Evolutionary conservation across 805 yeast genomes (phyloP), one percentile per base, ranked within the genome.

Genomic region (Saccharomycopsis guyanensis): DNA sequence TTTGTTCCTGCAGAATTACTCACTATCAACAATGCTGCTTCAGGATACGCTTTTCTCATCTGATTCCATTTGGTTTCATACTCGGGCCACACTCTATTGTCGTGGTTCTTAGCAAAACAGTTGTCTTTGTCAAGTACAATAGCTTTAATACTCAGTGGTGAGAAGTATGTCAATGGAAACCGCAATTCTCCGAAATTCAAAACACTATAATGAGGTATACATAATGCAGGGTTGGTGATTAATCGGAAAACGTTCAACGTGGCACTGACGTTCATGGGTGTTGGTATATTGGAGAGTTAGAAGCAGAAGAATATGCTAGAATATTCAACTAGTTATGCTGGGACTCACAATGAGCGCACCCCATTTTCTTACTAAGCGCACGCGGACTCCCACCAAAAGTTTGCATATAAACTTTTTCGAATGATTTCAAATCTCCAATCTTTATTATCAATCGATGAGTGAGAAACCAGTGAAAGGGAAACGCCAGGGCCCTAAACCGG

Each of bases 101-200:
- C 84, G 46, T 86, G 84, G 31, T 89, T 89, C 49, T 75, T 73
- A 3, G 98, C 95, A 60, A 93, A 85, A 59, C 97, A 91, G 62
- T 93, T 93, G 64, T 93, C 98, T 61, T 93, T 93, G 59, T 93
- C 98, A 22, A 93, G 68, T 0, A 93, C 91, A 1, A 89, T 72
- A 0, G 88, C 95, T 57, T 77, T 81, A 47, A 86, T 82, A 3
- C 56, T 55, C 24, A 25, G 13, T 33, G 12, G 19, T 12, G 18
- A n/a, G 24, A 36, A 49, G 56, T 43, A 1, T 22, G 53, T 39
- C 45, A 60, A 42, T 2, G 70, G 69, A 20, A 65, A 65, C 39
- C 25, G 44, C 20, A 75, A 53, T 42, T 75, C 73, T 55, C 76
- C 80, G 55, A 83, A 82, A 0, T 78, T 75, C 15, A 73, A 59